These are phyloP conservation scores for Ceratocystis huliohia DNA, from an alignment of 2,329 filamentous ascomycete genomes.

Conservation along the genomic window DNA sequence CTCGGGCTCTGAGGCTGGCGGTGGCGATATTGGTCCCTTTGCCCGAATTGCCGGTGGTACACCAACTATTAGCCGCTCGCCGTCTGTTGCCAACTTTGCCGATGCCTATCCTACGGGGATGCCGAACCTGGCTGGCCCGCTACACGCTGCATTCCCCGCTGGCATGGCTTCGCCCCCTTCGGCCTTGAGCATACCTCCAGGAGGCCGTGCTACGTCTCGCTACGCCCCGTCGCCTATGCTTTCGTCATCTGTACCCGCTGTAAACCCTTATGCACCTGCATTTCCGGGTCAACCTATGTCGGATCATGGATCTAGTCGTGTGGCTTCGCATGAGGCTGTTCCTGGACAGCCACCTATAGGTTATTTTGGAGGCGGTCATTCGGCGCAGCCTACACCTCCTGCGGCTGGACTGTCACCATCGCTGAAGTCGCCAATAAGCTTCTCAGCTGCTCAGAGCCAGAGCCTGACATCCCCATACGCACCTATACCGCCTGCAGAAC, in stretches of 20 bases:
- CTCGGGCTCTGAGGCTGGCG: conserved; percentile 42
- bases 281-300: conserved; percentile 15
- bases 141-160: conserved; percentile 26
- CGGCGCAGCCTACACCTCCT: neutral
- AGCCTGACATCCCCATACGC: conserved; percentile 10
- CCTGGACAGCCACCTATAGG: neutral
- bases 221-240: conserved; percentile 34
- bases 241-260: conserved; percentile 24
- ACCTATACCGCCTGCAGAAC: neutral
- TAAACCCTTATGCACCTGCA: conserved; percentile 23
- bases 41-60: conserved; percentile 65
- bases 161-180: conserved; percentile 26
- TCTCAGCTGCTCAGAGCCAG: neutral
- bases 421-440: conserved; percentile 17
- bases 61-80: conserved; percentile 60
- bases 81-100: conserved; percentile 52
- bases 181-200: conserved; percentile 22
- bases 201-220: conserved; percentile 32
- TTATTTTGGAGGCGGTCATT: neutral
- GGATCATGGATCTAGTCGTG: conserved; percentile 11
- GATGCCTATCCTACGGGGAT: conserved; percentile 55
- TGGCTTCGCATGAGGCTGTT: conserved; percentile 13
- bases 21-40: conserved; percentile 62
- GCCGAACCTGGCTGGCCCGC: conserved; percentile 16
- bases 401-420: neutral